Conservation (phyloP, 225 moss, liverwort and hornwort species). For the Bryoerythrophyllum caledonicum region DNA sequence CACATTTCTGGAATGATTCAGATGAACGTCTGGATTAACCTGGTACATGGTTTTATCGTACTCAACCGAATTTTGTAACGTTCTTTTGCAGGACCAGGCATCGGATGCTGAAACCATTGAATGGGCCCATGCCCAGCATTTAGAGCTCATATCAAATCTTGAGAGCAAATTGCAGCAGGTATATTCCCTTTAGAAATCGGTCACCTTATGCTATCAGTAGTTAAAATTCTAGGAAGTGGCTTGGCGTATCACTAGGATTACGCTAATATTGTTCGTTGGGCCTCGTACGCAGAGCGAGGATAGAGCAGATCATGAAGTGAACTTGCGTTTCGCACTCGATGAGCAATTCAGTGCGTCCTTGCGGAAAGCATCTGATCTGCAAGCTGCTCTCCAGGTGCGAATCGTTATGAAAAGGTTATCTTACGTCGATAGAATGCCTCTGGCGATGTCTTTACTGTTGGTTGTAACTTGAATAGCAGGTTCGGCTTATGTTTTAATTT, state of each 20-base stretch:
- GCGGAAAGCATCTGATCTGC: slow-evolving; percentile 38
- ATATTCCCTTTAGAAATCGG: background rate
- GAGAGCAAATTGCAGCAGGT: slow-evolving; percentile 57
- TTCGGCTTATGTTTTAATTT: no score
- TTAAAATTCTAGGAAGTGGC: no score
- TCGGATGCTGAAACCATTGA: slow-evolving; percentile 49
- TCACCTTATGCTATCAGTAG: background rate
- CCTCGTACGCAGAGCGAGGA: slow-evolving; percentile 72
- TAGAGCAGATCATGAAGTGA: slow-evolving; percentile 43
- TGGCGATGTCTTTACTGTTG: no score
- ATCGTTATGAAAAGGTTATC: no score
- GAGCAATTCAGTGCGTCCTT: slow-evolving; percentile 50
- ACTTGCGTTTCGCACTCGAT: slow-evolving; percentile 35
- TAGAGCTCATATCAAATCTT: slow-evolving; percentile 54
- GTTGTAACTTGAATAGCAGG: no score
- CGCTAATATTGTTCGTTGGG: no score
- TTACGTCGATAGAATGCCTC: no score
- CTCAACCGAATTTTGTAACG: no score
- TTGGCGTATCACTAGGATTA: no score
- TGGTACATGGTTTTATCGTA: no score
- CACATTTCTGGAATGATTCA: no score
- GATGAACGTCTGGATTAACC: no score
- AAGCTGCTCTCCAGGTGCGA: slow-evolving; percentile 62
- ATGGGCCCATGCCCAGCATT: slow-evolving; percentile 47
- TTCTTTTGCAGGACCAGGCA: slow-evolving; percentile 39